phyloP scores from a whole-genome alignment of 2,329 filamentous ascomycete species.

The Westerdykella sp. region DNA sequence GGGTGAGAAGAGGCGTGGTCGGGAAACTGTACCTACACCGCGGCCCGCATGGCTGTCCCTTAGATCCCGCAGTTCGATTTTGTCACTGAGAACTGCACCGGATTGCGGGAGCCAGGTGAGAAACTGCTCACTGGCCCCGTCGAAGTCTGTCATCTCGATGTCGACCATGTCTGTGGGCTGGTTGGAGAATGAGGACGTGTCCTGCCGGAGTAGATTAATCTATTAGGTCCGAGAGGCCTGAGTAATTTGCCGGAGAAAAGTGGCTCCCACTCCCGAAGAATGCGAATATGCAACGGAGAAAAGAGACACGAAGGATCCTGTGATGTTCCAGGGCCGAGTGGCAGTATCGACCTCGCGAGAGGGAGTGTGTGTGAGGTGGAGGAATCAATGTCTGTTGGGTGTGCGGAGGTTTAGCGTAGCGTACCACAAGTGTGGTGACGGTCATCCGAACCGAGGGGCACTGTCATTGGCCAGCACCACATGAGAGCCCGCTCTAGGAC shows the following conservation, averaged over 20 bases:
- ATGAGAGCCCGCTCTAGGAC: no score
- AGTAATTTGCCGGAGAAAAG: no score
- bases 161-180: no score
- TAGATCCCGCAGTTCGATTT: conserved; percentile 54
- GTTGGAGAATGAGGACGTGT: no score
- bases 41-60: conserved; percentile 52
- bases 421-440: conserved; percentile 1
- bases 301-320: no score
- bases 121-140: conserved; percentile 47
- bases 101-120: conserved; percentile 51
- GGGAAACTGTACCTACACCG: conserved; percentile 53
- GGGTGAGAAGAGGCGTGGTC: background rate
- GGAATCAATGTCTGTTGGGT: conserved; percentile 6
- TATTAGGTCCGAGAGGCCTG: no score
- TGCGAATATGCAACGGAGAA: no score
- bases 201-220: no score
- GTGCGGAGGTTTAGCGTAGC: conserved; percentile 8
- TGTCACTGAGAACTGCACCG: conserved; percentile 51
- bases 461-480: conserved; percentile 14
- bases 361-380: conserved; percentile 3
- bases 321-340: no score
- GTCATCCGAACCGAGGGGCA: conserved; percentile 8
- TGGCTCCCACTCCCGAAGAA: no score
- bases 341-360: background rate
- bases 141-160: conserved; percentile 27